Base-by-base conservation (phyloP, 2,329 filamentous ascomycete genomes). In the Colletotrichum orbiculare region DNA sequence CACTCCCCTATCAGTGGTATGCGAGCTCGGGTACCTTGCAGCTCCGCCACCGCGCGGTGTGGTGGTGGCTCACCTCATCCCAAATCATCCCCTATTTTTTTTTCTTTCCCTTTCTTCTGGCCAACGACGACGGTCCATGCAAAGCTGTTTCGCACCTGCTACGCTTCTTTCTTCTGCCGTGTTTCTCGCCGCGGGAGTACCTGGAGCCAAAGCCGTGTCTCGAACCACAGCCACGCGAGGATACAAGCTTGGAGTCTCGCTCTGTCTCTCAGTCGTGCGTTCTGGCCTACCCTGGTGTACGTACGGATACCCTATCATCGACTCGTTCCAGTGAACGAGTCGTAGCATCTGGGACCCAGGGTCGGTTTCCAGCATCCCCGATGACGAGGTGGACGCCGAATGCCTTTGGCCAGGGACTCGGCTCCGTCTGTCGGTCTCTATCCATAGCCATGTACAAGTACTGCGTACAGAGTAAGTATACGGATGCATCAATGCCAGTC, bases 1-100 rank as follows among this genome's bases (percentile, higher is more conserved):
- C 60, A 48, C 55, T 62, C 37, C 52, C 58, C 41, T 62, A 62
- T 65, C 47, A 65, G 62, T 35, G 25, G 46, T 25, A 46, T 53
- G 33, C 42, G 25, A 39, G 34, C 34, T 52, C 62, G 41, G 58
- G 62, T 65, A 65, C 62, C 62, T 65, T 62, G 62, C 62, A 65
- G 62, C 49, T 54, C 56, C 56, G 56, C 49, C 56, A 17, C 17
- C 17, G 17, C 17, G 17, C 17, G 17, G 17, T 17, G 17, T 42
- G 38, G 15, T 43, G 39, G 38, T 25, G 10, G 46, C 54, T 43
- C 35, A 41, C 49, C 43, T 55, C 42, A 45, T 34, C 55, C 50
- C 60, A 59, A 47, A 41, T 55, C 50, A 48, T 47, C 37, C 50
- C 37, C 35, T 49, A 45, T 50, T 45, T 15, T 6, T 15, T 6